Conservation (phyloP, 2,329 filamentous ascomycete species). For the Fusarium irregulare region DNA sequence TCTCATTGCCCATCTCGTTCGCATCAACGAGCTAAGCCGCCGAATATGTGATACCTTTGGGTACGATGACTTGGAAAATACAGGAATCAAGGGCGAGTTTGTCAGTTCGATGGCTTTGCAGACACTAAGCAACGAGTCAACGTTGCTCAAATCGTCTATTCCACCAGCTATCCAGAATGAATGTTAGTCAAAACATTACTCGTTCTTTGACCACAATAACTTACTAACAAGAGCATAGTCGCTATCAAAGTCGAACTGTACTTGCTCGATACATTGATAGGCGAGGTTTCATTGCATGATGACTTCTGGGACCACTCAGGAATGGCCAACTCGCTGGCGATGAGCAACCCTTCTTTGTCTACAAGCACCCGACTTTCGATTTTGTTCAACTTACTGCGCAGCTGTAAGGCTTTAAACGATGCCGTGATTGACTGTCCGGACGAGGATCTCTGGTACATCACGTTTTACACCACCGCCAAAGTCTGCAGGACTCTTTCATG, state of each 20-base stretch:
- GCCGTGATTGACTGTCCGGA: neutral
- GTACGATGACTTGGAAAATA: conserved; percentile 15
- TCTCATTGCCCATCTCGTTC: neutral
- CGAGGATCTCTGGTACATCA: conserved; percentile 13
- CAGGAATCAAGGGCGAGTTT: conserved; percentile 4
- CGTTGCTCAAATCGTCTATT: neutral
- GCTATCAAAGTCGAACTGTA: conserved; percentile 5
- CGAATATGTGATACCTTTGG: conserved; percentile 17
- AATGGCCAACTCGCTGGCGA: neutral
- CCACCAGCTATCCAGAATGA: neutral
- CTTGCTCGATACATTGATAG: conserved; percentile 13
- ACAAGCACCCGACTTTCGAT: neutral
- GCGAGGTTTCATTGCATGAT: conserved; percentile 13
- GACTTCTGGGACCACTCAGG: conserved; percentile 16
- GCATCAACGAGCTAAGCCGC: conserved; percentile 2
- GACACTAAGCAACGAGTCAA: neutral
- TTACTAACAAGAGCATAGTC: neutral
- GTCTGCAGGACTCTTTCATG: conserved; percentile 16
- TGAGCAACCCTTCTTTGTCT: neutral
- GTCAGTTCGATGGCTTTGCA: conserved; percentile 22
- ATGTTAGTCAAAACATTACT: neutral
- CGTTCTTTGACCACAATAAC: too few relatives aligned
- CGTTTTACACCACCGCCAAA: conserved; percentile 17
- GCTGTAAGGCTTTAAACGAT: conserved; percentile 6
- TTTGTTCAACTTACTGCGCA: neutral